Evolutionary conservation across 2,329 filamentous ascomycete genomes (phyloP), one percentile per base, ranked within the genome.

Genomic region (Hymenoscyphus scutula): DNA sequence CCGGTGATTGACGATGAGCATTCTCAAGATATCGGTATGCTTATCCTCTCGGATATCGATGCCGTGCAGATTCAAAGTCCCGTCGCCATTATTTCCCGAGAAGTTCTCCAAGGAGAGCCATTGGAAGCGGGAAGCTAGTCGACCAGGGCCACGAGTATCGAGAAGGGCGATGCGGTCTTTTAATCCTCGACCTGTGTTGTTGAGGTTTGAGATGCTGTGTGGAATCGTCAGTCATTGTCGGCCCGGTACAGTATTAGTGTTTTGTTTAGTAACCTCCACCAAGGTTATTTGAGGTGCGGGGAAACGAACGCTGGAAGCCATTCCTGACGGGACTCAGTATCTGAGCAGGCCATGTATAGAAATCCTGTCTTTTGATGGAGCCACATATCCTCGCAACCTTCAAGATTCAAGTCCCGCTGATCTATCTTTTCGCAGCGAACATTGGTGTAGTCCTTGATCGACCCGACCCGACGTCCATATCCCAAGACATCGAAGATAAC

Each of bases 1-100:
- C 15, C 72, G 69, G 37, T 74, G 71, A 56, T 77, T 77, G 61
- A 76, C 68, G 38, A 77, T 64, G 59, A 74, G 71, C 53, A 76
- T 70, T 8, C 68, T 67, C 19, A 75, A 62, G 4, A 56, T 62
- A 41, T 67, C 63, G 4, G 67, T 62, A 17, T 70, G 53, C 5
- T 63, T 29, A 59, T 71, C 69, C 10, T 68, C 62, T n/a, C 67
- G 65, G 17, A 75, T 69, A 59, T 77, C 73, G 19, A 77, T 67
- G 3, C 72, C 73, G 19, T 74, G 72, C 30, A 77, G 68, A 58
- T 73, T 72, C 10, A 76, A 61, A 5, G 69, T 70, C 11, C 62
- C 67, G 48, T 71, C 70, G 3, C 70, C 70, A 10, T 69, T 67
- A 29, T 63, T 66, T 0, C 70, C 72, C 6, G 61, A 58, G 53